Evolutionary conservation across 2,329 filamentous ascomycete species (phyloP), one percentile per base, ranked within the genome.

Genomic region (Sporothrix schenckii): DNA sequence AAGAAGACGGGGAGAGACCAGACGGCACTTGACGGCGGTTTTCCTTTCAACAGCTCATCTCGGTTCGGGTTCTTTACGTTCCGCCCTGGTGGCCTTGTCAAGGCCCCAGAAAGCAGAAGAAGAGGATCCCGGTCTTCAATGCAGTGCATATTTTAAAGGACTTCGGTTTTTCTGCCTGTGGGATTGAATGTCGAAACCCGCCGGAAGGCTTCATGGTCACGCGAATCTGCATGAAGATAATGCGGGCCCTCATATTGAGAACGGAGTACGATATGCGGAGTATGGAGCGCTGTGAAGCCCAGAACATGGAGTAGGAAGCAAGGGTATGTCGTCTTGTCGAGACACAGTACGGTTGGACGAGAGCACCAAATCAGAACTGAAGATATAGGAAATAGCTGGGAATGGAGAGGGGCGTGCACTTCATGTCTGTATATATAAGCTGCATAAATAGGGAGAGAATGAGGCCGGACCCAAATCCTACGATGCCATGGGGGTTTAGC

Each of bases 401-500:
- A 63, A 27, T 47, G 58, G n/a, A 19, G 14, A 13, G 58, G 58
- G 39, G 39, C 21, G 39, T 61, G 39, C 13, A 9, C 4, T 4
- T 5, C 5, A 7, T 34, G 9, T 58, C 16, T 19, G 24, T 56
- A 16, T 27, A 54, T 21, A 7, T 21, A n/a, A 41, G 39, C 39
- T 61, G 41, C 56, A 27, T 44, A 61, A 44, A 39, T 41, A 34
- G 39, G 19, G 56, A 13, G 14, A 30, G 39, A 24, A 4, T 41
- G 56, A 60, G 56, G 30, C 52, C 27, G 19, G 30, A 30, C 54
- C 16, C 54, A n/a, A 30, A 19, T 41, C 56, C 56, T 9, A 60
- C 30, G 54, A 58, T 60, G 13, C 58, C 39, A 47, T 47, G 39
- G 58, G 21, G 39, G 27, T 61, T 61, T 61, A 61, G 13, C 21